These are phyloP conservation scores for Curvularia verruculosa DNA, from an alignment of 2,329 filamentous ascomycete species.

Conservation along the genomic window DNA sequence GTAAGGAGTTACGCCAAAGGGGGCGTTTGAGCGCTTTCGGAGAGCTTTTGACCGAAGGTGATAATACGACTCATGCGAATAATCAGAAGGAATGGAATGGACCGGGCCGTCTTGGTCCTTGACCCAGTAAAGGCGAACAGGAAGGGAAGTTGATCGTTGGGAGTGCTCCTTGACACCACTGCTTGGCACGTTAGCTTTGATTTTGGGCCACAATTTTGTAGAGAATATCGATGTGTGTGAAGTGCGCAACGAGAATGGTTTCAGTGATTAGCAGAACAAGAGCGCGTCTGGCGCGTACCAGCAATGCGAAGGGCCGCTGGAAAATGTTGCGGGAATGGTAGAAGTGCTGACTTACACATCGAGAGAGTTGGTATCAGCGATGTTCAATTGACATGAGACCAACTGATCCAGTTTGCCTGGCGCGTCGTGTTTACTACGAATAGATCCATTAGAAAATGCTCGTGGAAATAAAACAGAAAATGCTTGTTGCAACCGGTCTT, in stretches of 20 bases:
- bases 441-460: conserved; percentile 63
- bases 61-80: conserved; percentile 57
- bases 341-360: conserved; percentile 34
- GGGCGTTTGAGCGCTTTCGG: conserved; percentile 54
- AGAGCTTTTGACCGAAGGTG: conserved; percentile 58
- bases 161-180: conserved; percentile 30
- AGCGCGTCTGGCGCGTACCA: not conserved
- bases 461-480: conserved; percentile 43
- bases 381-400: conserved; percentile 45
- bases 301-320: not conserved
- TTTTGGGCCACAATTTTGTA: not conserved
- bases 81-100: conserved; percentile 52
- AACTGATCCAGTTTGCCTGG: conserved; percentile 55
- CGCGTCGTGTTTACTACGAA: conserved; percentile 59
- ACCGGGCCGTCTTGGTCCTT: conserved; percentile 56
- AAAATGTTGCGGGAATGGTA: not conserved
- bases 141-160: conserved; percentile 24
- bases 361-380: conserved; percentile 44
- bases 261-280: not conserved
- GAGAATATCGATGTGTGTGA: not conserved
- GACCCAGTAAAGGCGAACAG: conserved; percentile 55
- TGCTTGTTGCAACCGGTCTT: conserved; percentile 41
- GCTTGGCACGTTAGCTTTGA: conserved; percentile 24
- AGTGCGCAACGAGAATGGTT: not conserved
- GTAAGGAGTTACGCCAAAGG: conserved; percentile 55